These are phyloP conservation scores for Tagetes erecta DNA, from an alignment of 129 eudicot species.

Conservation along the genomic window DNA sequence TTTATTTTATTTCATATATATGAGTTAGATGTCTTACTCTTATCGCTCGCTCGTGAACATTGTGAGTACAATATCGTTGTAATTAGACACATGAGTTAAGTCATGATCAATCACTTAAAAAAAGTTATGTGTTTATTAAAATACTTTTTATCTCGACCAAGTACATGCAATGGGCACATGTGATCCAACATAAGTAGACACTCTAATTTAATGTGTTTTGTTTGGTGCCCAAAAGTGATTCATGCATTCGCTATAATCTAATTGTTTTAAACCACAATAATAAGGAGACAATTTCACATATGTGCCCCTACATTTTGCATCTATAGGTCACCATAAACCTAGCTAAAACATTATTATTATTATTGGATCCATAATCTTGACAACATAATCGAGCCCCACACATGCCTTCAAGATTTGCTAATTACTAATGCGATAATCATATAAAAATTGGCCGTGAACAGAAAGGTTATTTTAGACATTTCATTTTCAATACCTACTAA, in stretches of 20 bases:
- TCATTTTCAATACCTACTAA: constrained; percentile 1
- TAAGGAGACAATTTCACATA: constrained; percentile 30
- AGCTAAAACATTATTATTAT: constrained; percentile 26
- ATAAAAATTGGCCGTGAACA: not conserved
- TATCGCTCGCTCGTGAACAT: no score
- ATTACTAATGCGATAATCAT: not conserved
- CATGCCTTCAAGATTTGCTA: not conserved
- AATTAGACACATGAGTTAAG: no score
- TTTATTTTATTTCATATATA: no score
- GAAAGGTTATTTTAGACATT: constrained; percentile 8
- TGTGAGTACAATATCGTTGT: no score
- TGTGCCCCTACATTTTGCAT: constrained; percentile 33
- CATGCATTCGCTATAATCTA: constrained; percentile 17
- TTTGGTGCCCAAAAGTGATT: constrained; percentile 34
- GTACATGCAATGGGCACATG: constrained; percentile 20
- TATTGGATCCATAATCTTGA: constrained; percentile 22
- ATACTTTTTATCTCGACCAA: constrained; percentile 9
- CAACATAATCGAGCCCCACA: constrained; percentile 1
- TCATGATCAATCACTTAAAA: not conserved
- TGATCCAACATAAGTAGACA: constrained; percentile 36
- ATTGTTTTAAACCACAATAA: constrained; percentile 28
- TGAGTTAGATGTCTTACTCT: no score
- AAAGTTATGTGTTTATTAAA: not conserved
- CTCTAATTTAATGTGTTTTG: constrained; percentile 33
- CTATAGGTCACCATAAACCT: constrained; percentile 14